Evolutionary conservation across 495 filamentous ascomycete species (phyloP), one percentile per base, ranked within the genome.

Genomic region (Penicillium coprophilum): DNA sequence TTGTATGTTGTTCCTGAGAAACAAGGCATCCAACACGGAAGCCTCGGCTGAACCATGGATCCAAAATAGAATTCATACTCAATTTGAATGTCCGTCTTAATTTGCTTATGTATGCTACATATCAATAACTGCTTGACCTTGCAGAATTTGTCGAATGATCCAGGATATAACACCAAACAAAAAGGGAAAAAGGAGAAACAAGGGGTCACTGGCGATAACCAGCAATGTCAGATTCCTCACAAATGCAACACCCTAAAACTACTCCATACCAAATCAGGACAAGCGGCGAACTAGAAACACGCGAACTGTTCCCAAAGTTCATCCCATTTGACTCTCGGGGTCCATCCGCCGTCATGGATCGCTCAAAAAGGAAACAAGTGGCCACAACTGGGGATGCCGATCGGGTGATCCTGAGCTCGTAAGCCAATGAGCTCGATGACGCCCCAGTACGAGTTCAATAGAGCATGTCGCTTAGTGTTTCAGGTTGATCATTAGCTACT

Each of bases 301-400:
- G 21, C 41, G 52, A 54, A 54, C 52, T 46, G 13, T 38, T 46
- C 21, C 41, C 46, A 41, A 1, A 23, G 24, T 46, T 54, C 31
- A 46, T 15, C 10, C 36, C n/a, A 28, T 34, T 46, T 46, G 52
- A 30, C 32, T 46, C 21, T 6, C 17, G 12, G 6, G 31, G 31
- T 17, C 52, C 52, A 46, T 38, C 21, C 43, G 32, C 52, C 52
- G 28, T 34, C 52, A 54, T 46, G 12, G 43, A 43, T 2, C 32
- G 38, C 41, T 34, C 8, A 36, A 54, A 46, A 28, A 11, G 41
- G 30, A 45, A 54, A 31, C 52, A 46, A 39, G 52, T 32, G 31
- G 52, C 52, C 52, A 54, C 52, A 54, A 23, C 52, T 39, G 52
- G 52, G 52, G 52, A 54, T 54, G 52, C 41, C 21, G 52, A 54